Evolutionary conservation across 345 rosid species (phyloP).

Genomic region (Pistacia vera): DNA sequence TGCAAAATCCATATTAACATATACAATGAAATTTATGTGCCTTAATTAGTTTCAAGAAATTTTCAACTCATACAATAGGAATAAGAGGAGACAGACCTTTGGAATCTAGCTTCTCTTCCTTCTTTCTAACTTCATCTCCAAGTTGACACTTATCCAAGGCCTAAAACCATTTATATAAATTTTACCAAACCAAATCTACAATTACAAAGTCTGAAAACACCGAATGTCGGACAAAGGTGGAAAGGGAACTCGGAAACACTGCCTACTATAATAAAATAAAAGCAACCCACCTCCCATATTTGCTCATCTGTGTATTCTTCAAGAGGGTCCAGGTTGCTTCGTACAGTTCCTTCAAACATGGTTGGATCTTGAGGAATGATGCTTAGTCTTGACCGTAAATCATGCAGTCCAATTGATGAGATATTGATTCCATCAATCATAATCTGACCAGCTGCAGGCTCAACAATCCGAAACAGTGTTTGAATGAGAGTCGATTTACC

Average conservation of each 20-base stretch:
- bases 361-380: slow-evolving; percentile 96
- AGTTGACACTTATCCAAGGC: slow-evolving; percentile 91
- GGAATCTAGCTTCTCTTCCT: slow-evolving; percentile 70
- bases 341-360: slow-evolving; percentile 88
- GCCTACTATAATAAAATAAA: background rate
- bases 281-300: slow-evolving; percentile 75
- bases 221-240: background rate
- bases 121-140: slow-evolving; percentile 82
- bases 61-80: too few relatives aligned
- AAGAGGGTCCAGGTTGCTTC: slow-evolving; percentile 88
- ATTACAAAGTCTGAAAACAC: background rate
- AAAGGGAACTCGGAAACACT: background rate
- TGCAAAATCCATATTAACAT: slow-evolving; percentile 22
- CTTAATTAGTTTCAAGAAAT: background rate
- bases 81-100: slow-evolving; percentile 27
- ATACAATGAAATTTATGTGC: background rate
- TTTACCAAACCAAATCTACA: slow-evolving; percentile 6
- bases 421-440: slow-evolving; percentile 68
- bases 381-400: slow-evolving; percentile 76
- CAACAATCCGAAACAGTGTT: too few relatives aligned
- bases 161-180: slow-evolving; percentile 35
- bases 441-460: slow-evolving; percentile 70
- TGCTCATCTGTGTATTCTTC: slow-evolving; percentile 81
- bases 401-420: slow-evolving; percentile 70
- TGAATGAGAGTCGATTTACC: slow-evolving; percentile 80